Percentiles rank a stretch among this genome's conserved stretches.
phyloP scores from a whole-genome alignment of 768 basidiomycete genomes.

The Pleurotus salmoneostramineus region DNA sequence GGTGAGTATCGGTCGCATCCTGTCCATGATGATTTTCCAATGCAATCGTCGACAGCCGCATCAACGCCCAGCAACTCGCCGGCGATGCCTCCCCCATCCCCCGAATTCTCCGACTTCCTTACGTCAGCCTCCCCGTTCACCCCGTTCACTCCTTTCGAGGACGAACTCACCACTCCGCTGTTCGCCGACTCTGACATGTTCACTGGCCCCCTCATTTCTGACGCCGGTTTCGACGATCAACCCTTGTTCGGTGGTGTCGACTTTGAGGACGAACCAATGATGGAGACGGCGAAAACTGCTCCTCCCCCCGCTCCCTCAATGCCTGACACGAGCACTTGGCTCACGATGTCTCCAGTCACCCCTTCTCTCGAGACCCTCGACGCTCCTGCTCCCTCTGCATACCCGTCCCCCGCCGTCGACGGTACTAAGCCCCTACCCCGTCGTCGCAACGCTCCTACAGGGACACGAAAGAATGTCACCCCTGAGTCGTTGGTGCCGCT shows the following conservation, averaged over 20 bases:
- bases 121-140: slow-evolving; percentile 25
- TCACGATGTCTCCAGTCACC: slow-evolving; percentile 10
- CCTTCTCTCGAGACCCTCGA: slow-evolving; percentile 9
- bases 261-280: slow-evolving; percentile 13
- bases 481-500: slow-evolving; percentile 62
- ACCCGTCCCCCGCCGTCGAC: slow-evolving; percentile 8
- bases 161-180: slow-evolving; percentile 36
- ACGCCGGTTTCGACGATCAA: not conserved
- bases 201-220: slow-evolving; percentile 20
- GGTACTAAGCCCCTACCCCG: slow-evolving; percentile 12
- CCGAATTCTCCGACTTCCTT: slow-evolving; percentile 23
- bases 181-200: slow-evolving; percentile 18
- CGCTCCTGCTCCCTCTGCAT: slow-evolving; percentile 2
- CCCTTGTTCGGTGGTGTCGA: slow-evolving; percentile 17
- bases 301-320: not conserved
- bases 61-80: slow-evolving; percentile 14
- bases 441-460: slow-evolving; percentile 45
- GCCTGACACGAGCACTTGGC: slow-evolving; percentile 1
- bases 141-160: slow-evolving; percentile 28
- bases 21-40: not conserved
- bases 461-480: slow-evolving; percentile 69
- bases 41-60: too few species aligned
- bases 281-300: not conserved
- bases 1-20: slow-evolving; percentile 9
- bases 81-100: slow-evolving; percentile 18